Conservation (phyloP, 148 eudicot species). For the Amaranthus palmeri region DNA sequence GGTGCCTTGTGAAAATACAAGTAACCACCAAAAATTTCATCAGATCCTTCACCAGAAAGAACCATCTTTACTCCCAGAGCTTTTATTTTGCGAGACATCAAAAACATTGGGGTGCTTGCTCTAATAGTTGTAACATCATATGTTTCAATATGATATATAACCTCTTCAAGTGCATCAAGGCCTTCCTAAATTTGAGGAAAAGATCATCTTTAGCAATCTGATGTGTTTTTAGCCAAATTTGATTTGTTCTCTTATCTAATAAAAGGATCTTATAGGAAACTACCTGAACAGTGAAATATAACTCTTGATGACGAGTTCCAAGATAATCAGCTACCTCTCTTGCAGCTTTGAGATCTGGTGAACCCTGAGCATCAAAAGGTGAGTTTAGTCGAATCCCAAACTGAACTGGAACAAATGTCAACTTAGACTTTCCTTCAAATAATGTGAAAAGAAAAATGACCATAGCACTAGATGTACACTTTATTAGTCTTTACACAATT, state of each 20-base stretch:
- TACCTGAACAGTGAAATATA: slow-evolving; percentile 93
- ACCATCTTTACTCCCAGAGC: slow-evolving; percentile 98
- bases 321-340: slow-evolving; percentile 93
- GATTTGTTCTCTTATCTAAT: neutral
- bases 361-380: slow-evolving; percentile 51
- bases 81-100: slow-evolving; percentile 95
- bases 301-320: slow-evolving; percentile 93
- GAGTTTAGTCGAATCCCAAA: slow-evolving; percentile 9
- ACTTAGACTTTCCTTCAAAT: neutral
- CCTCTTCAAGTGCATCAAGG: slow-evolving; percentile 93
- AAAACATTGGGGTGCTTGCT: slow-evolving; percentile 98
- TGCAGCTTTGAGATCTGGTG: slow-evolving; percentile 94
- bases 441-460: neutral
- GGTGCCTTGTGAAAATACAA: slow-evolving; percentile 98
- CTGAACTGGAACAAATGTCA: neutral
- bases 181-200: slow-evolving; percentile 63
- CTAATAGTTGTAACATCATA: slow-evolving; percentile 92
- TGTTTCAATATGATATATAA: slow-evolving; percentile 88
- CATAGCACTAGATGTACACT: neutral
- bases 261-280: neutral
- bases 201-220: neutral
- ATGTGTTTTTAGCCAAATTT: neutral
- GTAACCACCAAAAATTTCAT: slow-evolving; percentile 97
- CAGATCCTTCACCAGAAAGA: slow-evolving; percentile 95
- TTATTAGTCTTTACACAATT: neutral